These are phyloP conservation scores for Mariannaea elegans DNA, from an alignment of 2,329 filamentous ascomycete species.

Conservation along the genomic window DNA sequence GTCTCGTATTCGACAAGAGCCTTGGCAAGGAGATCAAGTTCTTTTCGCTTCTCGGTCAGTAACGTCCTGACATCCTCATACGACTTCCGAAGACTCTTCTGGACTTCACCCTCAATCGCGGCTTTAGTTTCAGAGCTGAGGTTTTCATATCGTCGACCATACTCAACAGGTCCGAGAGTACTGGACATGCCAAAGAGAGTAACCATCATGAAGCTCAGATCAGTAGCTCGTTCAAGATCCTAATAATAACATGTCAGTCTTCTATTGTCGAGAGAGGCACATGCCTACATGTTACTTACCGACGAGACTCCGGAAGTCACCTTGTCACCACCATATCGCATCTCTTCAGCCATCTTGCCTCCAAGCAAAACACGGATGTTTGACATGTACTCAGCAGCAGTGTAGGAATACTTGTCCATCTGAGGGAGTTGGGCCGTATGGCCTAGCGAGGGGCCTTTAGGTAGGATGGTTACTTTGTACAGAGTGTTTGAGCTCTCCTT, in stretches of 20 bases:
- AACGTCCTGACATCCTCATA: slow-evolving; percentile 77
- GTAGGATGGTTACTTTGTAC: slow-evolving; percentile 98
- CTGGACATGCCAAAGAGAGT: slow-evolving; percentile 90
- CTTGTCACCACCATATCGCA: slow-evolving; percentile 89
- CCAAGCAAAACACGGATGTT: slow-evolving; percentile 84
- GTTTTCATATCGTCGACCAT: slow-evolving; percentile 79
- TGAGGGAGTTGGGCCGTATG: slow-evolving; percentile 89
- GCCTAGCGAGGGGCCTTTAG: slow-evolving; percentile 85
- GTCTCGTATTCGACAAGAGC: slow-evolving; percentile 96
- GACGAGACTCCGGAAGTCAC: slow-evolving; percentile 88
- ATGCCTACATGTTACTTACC: slow-evolving; percentile 58
- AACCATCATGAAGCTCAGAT: slow-evolving; percentile 86
- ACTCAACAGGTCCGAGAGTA: slow-evolving; percentile 88
- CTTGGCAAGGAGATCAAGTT: slow-evolving; percentile 87
- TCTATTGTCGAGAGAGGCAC: not conserved
- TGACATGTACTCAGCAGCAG: slow-evolving; percentile 84
- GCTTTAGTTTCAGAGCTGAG: slow-evolving; percentile 88
- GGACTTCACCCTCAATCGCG: slow-evolving; percentile 88
- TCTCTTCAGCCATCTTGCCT: slow-evolving; percentile 89
- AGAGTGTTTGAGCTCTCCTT: slow-evolving; percentile 76
- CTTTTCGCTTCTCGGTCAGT: slow-evolving; percentile 77
- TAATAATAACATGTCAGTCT: slow-evolving; percentile 49
- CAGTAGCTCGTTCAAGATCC: slow-evolving; percentile 87
- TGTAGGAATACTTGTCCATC: slow-evolving; percentile 90
- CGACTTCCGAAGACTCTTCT: slow-evolving; percentile 83